Evolutionary conservation across 768 basidiomycete genomes (phyloP).

Genomic region (Amanita jacksonii): DNA sequence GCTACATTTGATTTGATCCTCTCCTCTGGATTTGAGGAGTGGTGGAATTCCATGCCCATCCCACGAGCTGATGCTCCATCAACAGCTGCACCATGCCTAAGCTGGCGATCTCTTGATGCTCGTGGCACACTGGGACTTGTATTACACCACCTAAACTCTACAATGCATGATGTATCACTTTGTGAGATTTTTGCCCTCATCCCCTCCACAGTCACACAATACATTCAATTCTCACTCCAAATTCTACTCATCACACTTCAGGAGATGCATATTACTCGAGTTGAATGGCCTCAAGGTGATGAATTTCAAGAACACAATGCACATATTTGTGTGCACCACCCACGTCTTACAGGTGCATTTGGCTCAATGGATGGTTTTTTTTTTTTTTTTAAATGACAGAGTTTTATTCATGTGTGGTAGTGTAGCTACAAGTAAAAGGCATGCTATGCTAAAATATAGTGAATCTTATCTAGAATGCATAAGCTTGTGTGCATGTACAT

Average conservation of each 20-base stretch:
- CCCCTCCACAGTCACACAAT: conserved; percentile 23
- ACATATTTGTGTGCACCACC: conserved; percentile 14
- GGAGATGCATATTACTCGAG: conserved; percentile 17
- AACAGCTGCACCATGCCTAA: not conserved
- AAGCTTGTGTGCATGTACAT: too few relatives aligned
- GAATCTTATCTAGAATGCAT: too few relatives aligned
- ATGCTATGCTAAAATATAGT: too few relatives aligned
- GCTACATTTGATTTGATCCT: conserved; percentile 21
- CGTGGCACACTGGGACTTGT: conserved; percentile 29
- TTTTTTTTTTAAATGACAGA: conserved; percentile 23
- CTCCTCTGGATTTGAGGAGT: conserved; percentile 17
- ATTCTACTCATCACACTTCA: conserved; percentile 21
- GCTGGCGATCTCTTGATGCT: conserved; percentile 18
- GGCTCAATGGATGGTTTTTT: conserved; percentile 33
- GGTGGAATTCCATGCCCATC: conserved; percentile 16
- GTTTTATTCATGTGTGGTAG: too few relatives aligned
- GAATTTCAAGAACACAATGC: conserved; percentile 19
- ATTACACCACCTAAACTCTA: conserved; percentile 28
- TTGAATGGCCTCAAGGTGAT: conserved; percentile 17
- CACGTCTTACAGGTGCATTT: conserved; percentile 14
- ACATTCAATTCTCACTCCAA: conserved; percentile 20
- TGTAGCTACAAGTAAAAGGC: too few relatives aligned
- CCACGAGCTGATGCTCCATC: not conserved
- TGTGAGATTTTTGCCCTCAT: conserved; percentile 31
- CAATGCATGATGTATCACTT: conserved; percentile 26